Conservation (phyloP, 2,329 filamentous ascomycete species). For the Botrytis byssoidea region DNA sequence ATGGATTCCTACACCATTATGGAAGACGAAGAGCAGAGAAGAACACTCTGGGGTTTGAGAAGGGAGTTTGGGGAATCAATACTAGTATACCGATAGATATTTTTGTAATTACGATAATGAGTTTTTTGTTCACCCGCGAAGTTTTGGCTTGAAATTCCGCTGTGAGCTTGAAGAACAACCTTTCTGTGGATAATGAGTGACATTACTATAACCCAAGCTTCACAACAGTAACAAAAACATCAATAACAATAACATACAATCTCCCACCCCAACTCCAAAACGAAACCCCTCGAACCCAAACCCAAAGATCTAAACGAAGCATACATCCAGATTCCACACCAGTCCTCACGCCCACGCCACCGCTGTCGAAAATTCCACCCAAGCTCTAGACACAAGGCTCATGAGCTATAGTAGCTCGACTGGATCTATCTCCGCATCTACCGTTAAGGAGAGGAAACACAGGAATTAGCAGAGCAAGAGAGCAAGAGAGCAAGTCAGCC, state of each 20-base stretch:
- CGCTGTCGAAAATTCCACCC: too few species aligned
- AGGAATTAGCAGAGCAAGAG: background rate
- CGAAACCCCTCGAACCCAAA: too few species aligned
- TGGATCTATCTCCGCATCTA: too few species aligned
- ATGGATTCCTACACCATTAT: constrained; percentile 2
- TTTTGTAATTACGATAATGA: constrained; percentile 19
- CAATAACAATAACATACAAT: too few species aligned
- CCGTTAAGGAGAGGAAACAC: background rate
- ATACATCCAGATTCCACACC: too few species aligned
- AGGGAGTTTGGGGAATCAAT: background rate
- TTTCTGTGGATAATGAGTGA: background rate
- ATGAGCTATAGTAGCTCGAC: too few species aligned
- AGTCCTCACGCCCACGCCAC: too few species aligned
- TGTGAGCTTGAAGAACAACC: background rate
- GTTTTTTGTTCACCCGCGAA: background rate
- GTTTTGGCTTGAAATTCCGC: background rate
- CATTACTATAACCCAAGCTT: background rate
- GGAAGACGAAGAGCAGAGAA: constrained; percentile 2
- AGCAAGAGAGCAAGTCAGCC: too few species aligned
- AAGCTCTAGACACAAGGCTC: too few species aligned
- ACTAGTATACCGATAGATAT: constrained; percentile 1
- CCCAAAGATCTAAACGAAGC: too few species aligned
- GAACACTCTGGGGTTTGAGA: background rate
- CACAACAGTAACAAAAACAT: too few species aligned
- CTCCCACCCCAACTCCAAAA: too few species aligned